These are phyloP conservation scores for Phytophthora cajani DNA, from an alignment of 352 stramenopile genomes.

Conservation along the genomic window DNA sequence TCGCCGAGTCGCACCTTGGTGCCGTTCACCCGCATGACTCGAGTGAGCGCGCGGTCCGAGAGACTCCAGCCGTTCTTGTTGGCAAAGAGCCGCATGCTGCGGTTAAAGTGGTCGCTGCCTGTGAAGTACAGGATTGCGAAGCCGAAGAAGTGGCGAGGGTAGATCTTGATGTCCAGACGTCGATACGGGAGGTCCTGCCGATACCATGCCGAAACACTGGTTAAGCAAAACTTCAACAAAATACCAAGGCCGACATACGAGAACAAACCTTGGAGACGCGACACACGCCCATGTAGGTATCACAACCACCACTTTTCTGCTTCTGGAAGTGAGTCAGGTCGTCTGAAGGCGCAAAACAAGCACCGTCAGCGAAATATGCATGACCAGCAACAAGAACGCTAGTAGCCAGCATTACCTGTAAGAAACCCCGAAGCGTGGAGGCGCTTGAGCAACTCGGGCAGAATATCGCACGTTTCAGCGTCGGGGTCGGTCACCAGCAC, in stretches of 20 bases:
- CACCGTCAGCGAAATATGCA: slow-evolving; percentile 2
- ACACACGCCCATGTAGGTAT: slow-evolving; percentile 91
- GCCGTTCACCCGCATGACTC: slow-evolving; percentile 60
- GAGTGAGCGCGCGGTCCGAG: slow-evolving; percentile 74
- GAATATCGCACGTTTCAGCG: slow-evolving; percentile 66
- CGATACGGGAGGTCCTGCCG: slow-evolving; percentile 57
- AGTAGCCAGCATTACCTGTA: slow-evolving; percentile 42
- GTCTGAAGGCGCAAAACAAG: slow-evolving; percentile 39
- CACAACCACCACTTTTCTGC: slow-evolving; percentile 59
- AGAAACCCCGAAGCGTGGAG: slow-evolving; percentile 75
- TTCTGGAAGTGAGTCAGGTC: slow-evolving; percentile 72
- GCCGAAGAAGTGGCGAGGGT: slow-evolving; percentile 77
- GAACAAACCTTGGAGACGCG: slow-evolving; percentile 56
- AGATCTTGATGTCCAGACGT: slow-evolving; percentile 89
- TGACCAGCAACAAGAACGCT: background rate
- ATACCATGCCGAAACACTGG: slow-evolving; percentile 9
- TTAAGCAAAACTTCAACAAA: slow-evolving; percentile 3
- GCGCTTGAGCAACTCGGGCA: slow-evolving; percentile 69
- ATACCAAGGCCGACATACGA: background rate
- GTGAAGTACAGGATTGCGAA: slow-evolving; percentile 93
- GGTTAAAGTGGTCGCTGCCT: slow-evolving; percentile 92
- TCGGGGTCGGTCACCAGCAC: slow-evolving; percentile 82
- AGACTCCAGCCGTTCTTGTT: slow-evolving; percentile 83
- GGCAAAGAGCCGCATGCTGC: slow-evolving; percentile 82
- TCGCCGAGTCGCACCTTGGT: slow-evolving; percentile 70